These are phyloP conservation scores for Pyrenophora teres DNA, from an alignment of 2,329 filamentous ascomycete genomes.

Conservation along the genomic window DNA sequence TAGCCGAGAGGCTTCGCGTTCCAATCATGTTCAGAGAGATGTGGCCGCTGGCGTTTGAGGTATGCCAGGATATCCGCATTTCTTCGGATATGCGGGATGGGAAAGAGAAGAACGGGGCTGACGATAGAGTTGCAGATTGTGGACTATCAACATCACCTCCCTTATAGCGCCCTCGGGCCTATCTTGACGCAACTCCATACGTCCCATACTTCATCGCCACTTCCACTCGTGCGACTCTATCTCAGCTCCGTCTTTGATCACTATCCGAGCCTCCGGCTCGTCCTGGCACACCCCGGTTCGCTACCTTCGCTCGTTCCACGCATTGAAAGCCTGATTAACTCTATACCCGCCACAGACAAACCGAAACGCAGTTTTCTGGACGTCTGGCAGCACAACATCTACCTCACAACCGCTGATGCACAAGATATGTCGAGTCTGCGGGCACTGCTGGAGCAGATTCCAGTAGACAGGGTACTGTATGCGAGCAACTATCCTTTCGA, in stretches of 20 bases:
- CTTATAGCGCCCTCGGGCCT: slow-evolving; percentile 17
- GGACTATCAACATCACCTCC: slow-evolving; percentile 18
- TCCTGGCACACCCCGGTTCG: slow-evolving; percentile 59
- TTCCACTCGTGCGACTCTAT: slow-evolving; percentile 58
- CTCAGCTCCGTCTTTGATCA: slow-evolving; percentile 61
- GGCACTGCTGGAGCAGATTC: slow-evolving; percentile 51
- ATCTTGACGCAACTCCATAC: slow-evolving; percentile 42
- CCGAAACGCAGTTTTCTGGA: slow-evolving; percentile 49
- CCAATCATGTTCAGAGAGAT: slow-evolving; percentile 37
- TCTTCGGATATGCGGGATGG: not conserved
- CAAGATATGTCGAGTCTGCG: slow-evolving; percentile 57
- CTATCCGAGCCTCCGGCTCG: slow-evolving; percentile 59
- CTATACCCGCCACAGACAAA: slow-evolving; percentile 19
- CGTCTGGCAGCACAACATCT: slow-evolving; percentile 62
- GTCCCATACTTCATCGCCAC: slow-evolving; percentile 58
- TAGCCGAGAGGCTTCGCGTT: slow-evolving; percentile 49
- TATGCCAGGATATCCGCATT: not conserved
- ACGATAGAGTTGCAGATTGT: slow-evolving; percentile 10
- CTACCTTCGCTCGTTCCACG: slow-evolving; percentile 62
- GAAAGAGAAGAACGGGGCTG: not conserved
- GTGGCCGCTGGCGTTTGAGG: slow-evolving; percentile 28
- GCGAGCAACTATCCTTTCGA: slow-evolving; percentile 64
- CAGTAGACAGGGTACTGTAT: slow-evolving; percentile 59
- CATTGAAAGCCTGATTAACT: slow-evolving; percentile 38
- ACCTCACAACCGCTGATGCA: slow-evolving; percentile 62